Evolutionary conservation across 257 asterid genomes (phyloP), one percentile per base, ranked within the genome.

Genomic region (Thymus quinquecostatus): DNA sequence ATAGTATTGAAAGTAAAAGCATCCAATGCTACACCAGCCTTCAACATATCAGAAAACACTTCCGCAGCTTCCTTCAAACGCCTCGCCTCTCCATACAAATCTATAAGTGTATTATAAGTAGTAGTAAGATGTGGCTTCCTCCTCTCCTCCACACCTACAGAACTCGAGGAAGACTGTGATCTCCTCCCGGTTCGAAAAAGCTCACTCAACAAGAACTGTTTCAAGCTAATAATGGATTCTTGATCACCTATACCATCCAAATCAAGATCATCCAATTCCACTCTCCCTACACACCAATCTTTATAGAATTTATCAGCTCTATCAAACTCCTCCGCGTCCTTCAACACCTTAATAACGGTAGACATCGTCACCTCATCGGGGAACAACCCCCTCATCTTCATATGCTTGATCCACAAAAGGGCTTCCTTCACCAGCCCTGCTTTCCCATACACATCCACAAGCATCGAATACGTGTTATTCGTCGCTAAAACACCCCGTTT

Each of bases 311-410:
- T 86, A 56, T 86, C 83, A 6, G 95, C 98, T 63, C 82, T 77
- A 74, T 81, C 91, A 69, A 77, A 93, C 69, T 91, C 95, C 68
- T 68, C 79, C 12, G 89, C 96, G 81, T 94, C 98, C 80, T 91
- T 94, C 82, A 91, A 85, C 44, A 91, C 96, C 81, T 88, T 86
- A 60, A 94, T 69, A 10, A 89, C 96, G 6, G 97, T 89, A 49
- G 87, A 89, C 98, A 94, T 89, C 0, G 98, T 94, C 69, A 94
- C 96, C 78, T 94, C 98, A 58, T 94, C 96, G 0, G 97, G 96
- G 45, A 86, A 85, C 79, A 91, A 51, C 68, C 98, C 97, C 69
- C 96, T 85, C 83, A 70, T 61, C 80, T 85, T 87, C 97, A 92
- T 92, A 76, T 92, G 95, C 68, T 88, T 92, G 75, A 92, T 86